Conservation (phyloP, 2,329 filamentous ascomycete species). For the Tolypocladium ovalisporum region DNA sequence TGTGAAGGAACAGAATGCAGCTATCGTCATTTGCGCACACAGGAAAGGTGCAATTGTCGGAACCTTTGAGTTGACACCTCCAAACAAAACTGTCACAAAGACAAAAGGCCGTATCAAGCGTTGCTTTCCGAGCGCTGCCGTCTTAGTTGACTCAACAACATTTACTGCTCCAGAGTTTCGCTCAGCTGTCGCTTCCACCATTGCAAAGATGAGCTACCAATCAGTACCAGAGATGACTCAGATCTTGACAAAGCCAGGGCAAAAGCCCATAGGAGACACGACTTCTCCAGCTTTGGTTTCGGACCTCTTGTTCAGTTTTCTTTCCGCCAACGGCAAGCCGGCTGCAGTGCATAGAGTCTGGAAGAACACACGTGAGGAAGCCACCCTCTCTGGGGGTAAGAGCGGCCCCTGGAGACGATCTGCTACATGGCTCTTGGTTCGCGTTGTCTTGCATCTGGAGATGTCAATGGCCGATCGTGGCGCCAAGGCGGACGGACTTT, state of each 20-base stretch:
- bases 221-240: constrained; percentile 4
- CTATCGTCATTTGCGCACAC: constrained; percentile 15
- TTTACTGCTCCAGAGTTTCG: constrained; percentile 1
- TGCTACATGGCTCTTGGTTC: constrained; percentile 5
- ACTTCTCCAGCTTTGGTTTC: constrained; percentile 37
- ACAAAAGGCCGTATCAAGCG: constrained; percentile 18
- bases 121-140: constrained; percentile 13
- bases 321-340: constrained; percentile 23
- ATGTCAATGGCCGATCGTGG: background rate
- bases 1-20: constrained; percentile 20
- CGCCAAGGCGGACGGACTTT: constrained; percentile 18
- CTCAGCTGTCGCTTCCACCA: background rate
- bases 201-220: constrained; percentile 18
- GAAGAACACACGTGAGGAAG: constrained; percentile 43
- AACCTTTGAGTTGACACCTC: constrained; percentile 21
- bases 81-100: constrained; percentile 11
- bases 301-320: constrained; percentile 28
- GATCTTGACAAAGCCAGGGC: background rate
- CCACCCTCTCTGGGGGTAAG: background rate
- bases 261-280: constrained; percentile 12
- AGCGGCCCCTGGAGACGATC: constrained; percentile 1
- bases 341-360: constrained; percentile 18
- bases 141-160: constrained; percentile 7
- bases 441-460: constrained; percentile 3
- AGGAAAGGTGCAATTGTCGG: constrained; percentile 13